A percentile compares a stretch with the other conserved stretches of the same genome.
These are phyloP conservation scores for Aspergillus avenaceus DNA, from an alignment of 495 filamentous ascomycete genomes.

Conservation along the genomic window DNA sequence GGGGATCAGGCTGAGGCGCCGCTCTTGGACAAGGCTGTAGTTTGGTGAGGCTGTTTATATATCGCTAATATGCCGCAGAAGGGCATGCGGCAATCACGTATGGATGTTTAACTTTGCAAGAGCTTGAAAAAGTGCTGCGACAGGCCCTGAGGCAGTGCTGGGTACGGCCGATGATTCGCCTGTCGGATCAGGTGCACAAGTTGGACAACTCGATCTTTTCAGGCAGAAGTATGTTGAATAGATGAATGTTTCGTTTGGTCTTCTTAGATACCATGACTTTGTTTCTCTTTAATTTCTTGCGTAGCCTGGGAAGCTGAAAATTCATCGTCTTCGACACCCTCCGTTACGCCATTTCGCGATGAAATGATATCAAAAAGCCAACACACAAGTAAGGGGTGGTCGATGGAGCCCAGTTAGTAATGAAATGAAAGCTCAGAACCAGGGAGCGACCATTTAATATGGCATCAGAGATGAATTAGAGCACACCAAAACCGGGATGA, in stretches of 20 bases:
- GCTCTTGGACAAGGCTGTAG: neutral
- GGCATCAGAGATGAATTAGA: neutral
- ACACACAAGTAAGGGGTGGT: neutral
- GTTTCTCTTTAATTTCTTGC: conserved; percentile 12
- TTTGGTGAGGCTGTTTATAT: neutral
- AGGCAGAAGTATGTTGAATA: neutral
- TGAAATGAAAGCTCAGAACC: conserved; percentile 5
- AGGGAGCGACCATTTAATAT: neutral
- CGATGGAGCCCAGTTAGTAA: neutral
- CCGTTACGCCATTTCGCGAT: conserved; percentile 20
- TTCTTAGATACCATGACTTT: conserved; percentile 14
- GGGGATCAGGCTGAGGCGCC: neutral
- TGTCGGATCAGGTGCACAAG: conserved; percentile 2
- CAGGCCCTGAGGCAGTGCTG: neutral
- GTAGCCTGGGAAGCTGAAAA: conserved; percentile 6
- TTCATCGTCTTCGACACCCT: conserved; percentile 14
- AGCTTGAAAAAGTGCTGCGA: neutral
- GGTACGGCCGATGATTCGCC: neutral
- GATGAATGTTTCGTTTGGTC: neutral
- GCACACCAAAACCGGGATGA: neutral
- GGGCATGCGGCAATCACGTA: too few species aligned
- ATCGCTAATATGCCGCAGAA: too few species aligned
- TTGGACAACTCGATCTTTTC: neutral
- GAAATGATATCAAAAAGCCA: conserved; percentile 14
- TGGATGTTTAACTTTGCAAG: too few species aligned